phyloP scores from a whole-genome alignment of 805 yeast genomes.

The Wickerhamiella siamensis region DNA sequence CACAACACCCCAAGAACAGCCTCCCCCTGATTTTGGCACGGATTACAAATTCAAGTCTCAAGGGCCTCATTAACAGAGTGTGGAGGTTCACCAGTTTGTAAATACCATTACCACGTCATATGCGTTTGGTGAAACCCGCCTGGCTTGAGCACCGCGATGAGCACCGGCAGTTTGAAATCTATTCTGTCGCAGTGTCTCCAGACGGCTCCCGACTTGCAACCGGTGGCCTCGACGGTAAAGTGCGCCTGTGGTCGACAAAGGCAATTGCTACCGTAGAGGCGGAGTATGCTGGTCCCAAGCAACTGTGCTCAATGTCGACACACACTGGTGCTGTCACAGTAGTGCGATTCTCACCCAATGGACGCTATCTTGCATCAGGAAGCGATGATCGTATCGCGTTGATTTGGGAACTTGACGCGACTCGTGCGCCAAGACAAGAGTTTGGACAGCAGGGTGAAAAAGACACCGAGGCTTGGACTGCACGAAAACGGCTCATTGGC shows the following conservation, averaged over 20 bases:
- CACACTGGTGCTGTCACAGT: constrained; percentile 96
- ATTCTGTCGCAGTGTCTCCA: constrained; percentile 63
- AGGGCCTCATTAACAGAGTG: too few species aligned
- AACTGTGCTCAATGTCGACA: constrained; percentile 73
- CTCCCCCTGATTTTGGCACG: too few species aligned
- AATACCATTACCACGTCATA: too few species aligned
- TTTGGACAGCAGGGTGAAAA: constrained; percentile 46
- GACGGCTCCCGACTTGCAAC: constrained; percentile 81
- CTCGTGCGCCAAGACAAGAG: constrained; percentile 33
- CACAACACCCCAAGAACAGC: too few species aligned
- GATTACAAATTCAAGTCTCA: too few species aligned
- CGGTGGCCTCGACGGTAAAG: constrained; percentile 88
- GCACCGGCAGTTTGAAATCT: constrained; percentile 66
- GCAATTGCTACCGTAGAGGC: constrained; percentile 48
- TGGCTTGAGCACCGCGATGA: constrained; percentile 67
- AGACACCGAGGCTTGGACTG: constrained; percentile 89
- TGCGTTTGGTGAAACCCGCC: constrained; percentile 55
- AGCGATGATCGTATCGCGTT: constrained; percentile 86
- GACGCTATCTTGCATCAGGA: constrained; percentile 82
- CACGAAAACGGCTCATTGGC: constrained; percentile 79
- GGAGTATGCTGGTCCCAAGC: constrained; percentile 11
- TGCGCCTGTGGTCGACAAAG: constrained; percentile 81
- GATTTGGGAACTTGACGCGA: constrained; percentile 89
- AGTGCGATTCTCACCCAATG: constrained; percentile 84
- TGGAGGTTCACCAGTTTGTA: too few species aligned